Evolutionary conservation across 352 stramenopile genomes (phyloP).

Genomic region (Pythium biforme): DNA sequence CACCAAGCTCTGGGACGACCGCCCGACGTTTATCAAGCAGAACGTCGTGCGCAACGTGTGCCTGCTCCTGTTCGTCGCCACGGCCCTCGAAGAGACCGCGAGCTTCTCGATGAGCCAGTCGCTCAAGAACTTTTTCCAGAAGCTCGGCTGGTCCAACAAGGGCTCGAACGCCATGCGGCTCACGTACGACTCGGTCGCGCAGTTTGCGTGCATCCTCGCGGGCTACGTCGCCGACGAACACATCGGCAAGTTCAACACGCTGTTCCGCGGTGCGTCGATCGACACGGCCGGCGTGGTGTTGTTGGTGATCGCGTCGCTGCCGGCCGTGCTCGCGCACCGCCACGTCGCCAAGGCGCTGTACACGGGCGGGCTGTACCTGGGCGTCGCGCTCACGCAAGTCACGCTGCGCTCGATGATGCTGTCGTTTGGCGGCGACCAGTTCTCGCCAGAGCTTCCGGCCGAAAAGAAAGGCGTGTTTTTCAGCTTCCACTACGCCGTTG

Average conservation of each 20-base stretch:
- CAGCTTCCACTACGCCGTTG: too few relatives aligned
- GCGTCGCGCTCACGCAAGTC: too few relatives aligned
- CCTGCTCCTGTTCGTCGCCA: conserved; percentile 26
- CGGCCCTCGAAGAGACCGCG: conserved; percentile 26
- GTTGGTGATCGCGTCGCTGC: too few relatives aligned
- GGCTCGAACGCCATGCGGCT: conserved; percentile 31
- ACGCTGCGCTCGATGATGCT: too few relatives aligned
- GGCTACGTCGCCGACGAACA: conserved; percentile 32
- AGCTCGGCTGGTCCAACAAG: conserved; percentile 25
- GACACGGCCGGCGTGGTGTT: conserved; percentile 28
- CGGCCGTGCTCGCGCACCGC: too few relatives aligned
- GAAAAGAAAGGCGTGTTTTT: too few relatives aligned
- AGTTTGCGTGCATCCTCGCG: conserved; percentile 26
- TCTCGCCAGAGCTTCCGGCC: too few relatives aligned
- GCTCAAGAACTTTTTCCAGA: conserved; percentile 34
- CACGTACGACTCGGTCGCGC: conserved; percentile 30
- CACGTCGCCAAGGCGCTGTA: not conserved
- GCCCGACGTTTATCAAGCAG: conserved; percentile 12
- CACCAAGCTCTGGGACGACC: conserved; percentile 14
- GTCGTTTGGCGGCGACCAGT: too few relatives aligned
- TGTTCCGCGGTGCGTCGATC: conserved; percentile 22
- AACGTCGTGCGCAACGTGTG: conserved; percentile 29
- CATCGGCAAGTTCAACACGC: conserved; percentile 29
- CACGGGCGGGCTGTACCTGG: too few relatives aligned
- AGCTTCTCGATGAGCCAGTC: conserved; percentile 33